Evolutionary conservation across 2,329 filamentous ascomycete genomes (phyloP), one percentile per base, ranked within the genome.

Genomic region (Polychaeton citri): DNA sequence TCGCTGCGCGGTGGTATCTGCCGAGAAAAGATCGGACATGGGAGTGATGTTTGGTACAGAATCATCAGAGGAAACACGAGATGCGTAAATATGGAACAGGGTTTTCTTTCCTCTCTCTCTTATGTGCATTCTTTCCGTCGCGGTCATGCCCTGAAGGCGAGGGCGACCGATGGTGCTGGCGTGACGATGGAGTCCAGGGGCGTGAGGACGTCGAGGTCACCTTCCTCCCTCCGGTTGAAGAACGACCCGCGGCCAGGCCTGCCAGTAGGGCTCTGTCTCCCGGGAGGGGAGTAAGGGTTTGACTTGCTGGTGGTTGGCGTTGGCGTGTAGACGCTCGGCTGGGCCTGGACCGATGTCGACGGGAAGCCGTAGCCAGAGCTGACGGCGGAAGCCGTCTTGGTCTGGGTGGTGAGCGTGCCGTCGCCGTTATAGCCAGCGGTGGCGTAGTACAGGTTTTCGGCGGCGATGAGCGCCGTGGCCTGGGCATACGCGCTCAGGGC

Each of bases 401-500:
- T 8, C 30, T 40, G 18, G 39, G 31, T 24, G 5, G 36, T 37
- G 9, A 42, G 39, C 10, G 37, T 32, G 3, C 34, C 36, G 26
- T 49, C 45, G 34, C 43, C 40, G 21, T 49, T 36, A 38, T 43
- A 47, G 9, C 43, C 47, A n/a, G 48, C 46, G 6, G 46, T 49
- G 10, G 41, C 38, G 33, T 51, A 51, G 39, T 49, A 47, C 8
- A 35, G 34, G 8, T 36, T 36, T 32, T 52, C 43, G 5, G 50
- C 50, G 6, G 50, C 40, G 8, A 41, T 37, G 18, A 53, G 38
- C 4, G 42, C 35, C 6, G 36, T 34, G 21, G 39, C 46, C 7
- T 47, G 38, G 6, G 40, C 38, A 34, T 53, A 53, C 9, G 50
- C 45, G 36, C 45, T 46, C 38, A 53, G 36, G 17, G 37, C 44